phyloP scores from a whole-genome alignment of 169 alveolate species.

The Plasmodium vinckei region DNA sequence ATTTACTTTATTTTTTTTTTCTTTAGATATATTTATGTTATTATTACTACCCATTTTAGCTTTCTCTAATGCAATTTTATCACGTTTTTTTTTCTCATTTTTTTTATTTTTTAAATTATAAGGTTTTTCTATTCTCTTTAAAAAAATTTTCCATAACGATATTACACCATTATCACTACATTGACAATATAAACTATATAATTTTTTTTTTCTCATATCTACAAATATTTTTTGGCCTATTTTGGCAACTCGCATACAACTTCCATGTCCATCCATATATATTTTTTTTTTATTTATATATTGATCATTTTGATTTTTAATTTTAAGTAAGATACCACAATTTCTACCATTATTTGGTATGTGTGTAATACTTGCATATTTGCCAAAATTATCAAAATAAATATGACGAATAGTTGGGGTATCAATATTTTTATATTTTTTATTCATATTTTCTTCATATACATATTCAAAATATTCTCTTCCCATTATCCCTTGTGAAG shows the following conservation, averaged over 20 bases:
- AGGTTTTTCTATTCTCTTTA: slow-evolving; percentile 24
- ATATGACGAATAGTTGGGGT: slow-evolving; percentile 73
- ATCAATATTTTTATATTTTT: slow-evolving; percentile 58
- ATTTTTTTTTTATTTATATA: slow-evolving; percentile 21
- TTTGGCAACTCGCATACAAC: slow-evolving; percentile 65
- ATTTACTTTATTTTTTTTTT: slow-evolving; percentile 41
- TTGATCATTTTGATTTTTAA: slow-evolving; percentile 5
- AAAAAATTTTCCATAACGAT: slow-evolving; percentile 47
- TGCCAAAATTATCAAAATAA: slow-evolving; percentile 60
- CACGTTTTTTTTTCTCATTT: background rate
- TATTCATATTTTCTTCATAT: slow-evolving; percentile 67
- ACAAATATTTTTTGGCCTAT: slow-evolving; percentile 48
- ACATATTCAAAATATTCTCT: slow-evolving; percentile 57
- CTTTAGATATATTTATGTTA: background rate
- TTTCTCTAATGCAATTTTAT: background rate
- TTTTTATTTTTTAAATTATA: background rate
- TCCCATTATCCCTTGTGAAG: background rate
- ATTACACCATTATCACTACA: slow-evolving; percentile 73
- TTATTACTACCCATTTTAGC: background rate
- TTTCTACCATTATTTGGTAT: slow-evolving; percentile 64
- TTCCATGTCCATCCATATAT: slow-evolving; percentile 65
- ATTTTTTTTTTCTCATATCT: slow-evolving; percentile 27
- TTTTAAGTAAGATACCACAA: slow-evolving; percentile 44
- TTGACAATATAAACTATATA: slow-evolving; percentile 72
- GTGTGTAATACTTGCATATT: slow-evolving; percentile 63